Evolutionary conservation across 1,284 basidiomycete species (phyloP), one percentile per base, ranked within the genome.

Genomic region (Cronartium quercuum): DNA sequence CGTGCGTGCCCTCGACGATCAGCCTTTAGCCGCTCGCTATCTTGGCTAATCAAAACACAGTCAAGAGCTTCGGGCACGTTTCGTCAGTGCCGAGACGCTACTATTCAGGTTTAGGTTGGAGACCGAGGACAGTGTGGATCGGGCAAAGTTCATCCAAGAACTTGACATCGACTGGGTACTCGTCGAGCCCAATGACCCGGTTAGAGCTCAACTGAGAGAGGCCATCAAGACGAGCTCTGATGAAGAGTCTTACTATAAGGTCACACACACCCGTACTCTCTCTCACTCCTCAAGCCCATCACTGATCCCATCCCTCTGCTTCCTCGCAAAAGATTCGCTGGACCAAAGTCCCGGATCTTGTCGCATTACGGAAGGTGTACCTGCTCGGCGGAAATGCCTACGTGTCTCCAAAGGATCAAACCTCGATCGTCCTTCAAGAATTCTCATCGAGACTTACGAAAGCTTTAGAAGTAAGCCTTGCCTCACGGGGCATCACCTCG

Each of bases 281-380:
- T 51, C 21, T 10, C 15, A 51, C 15, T 51, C 47, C 21, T 51
- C 47, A 51, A 4, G n/a, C n/a, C n/a, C n/a, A n/a, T 10, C 9
- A 44, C 42, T 44, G 42, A 44, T 51, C 47, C 15, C 21, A 18
- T 51, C 15, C 4, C 15, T 51, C 47, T 51, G 15, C 87, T 24
- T 84, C 82, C 80, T 75, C 24, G 3, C 51, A 34, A 21, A 73
- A 85, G 83, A 85, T 87, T 3, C 84, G 84, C 24, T 99, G 96
- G 96, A 93, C 90, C 4, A 88, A 89, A 68, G 95, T 98, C 1
- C 91, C 92, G 1, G 94, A 98, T 81, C 86, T 99, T 3, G 89
- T 99, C 6, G 90, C 90, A 77, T 88, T 86, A 80, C 85, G 96
- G n/a, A 86, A 85, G 68, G 92, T 98, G 0, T 88, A 91, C 77